phyloP scores from a whole-genome alignment of 345 rosid genomes.

The Cardamine chenopodiifolia region DNA sequence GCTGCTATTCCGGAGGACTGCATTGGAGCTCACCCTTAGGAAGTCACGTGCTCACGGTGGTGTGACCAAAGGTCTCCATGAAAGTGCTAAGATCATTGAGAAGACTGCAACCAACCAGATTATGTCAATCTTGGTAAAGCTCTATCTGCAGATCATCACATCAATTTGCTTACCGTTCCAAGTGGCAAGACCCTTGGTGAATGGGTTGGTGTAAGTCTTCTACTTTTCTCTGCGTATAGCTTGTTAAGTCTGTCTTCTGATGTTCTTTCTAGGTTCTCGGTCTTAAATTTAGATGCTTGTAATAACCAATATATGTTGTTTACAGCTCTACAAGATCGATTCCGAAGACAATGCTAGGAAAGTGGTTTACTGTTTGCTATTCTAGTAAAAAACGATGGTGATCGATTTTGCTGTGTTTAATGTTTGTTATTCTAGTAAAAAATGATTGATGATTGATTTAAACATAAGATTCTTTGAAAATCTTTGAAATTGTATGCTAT shows the following conservation, averaged over 20 bases:
- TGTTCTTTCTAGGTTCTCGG: too few relatives aligned
- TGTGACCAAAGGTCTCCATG: slow-evolving; percentile 64
- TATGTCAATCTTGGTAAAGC: too few relatives aligned
- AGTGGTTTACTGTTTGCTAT: too few relatives aligned
- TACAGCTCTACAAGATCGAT: slow-evolving; percentile 79
- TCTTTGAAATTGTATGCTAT: too few relatives aligned
- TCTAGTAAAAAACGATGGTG: too few relatives aligned
- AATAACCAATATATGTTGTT: background rate
- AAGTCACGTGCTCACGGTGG: too few relatives aligned
- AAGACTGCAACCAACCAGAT: slow-evolving; percentile 82
- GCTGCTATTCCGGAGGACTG: slow-evolving; percentile 56
- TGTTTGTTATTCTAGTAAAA: too few relatives aligned
- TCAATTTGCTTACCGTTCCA: slow-evolving; percentile 60
- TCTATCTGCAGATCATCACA: slow-evolving; percentile 71
- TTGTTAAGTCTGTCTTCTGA: background rate
- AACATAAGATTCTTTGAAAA: too few relatives aligned
- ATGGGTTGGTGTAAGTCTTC: slow-evolving; percentile 84
- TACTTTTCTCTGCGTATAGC: background rate
- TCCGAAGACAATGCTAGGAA: slow-evolving; percentile 82
- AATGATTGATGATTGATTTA: too few relatives aligned
- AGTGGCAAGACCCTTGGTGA: slow-evolving; percentile 81
- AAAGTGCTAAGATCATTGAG: slow-evolving; percentile 75
- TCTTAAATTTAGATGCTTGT: background rate
- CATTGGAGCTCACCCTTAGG: slow-evolving; percentile 65
- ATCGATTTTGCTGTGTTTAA: too few relatives aligned